phyloP scores from a whole-genome alignment of 2,329 filamentous ascomycete genomes.

The Sporothrix inflata region DNA sequence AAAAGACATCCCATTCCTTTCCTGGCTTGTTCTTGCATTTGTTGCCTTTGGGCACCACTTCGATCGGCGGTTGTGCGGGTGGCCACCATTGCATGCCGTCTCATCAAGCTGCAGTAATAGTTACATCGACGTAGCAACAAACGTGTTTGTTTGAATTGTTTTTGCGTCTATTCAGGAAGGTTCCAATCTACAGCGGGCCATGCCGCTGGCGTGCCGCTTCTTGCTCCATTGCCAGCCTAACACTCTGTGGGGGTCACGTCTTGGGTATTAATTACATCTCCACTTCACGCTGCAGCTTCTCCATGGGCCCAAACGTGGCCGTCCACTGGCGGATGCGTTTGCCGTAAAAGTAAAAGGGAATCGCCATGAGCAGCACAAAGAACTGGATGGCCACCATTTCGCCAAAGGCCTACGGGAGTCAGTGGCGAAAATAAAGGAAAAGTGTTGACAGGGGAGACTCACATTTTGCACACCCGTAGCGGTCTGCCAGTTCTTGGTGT shows the following conservation, averaged over 20 bases:
- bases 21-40: too few species aligned
- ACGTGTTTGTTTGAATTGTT: background rate
- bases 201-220: background rate
- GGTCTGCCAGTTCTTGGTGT: background rate
- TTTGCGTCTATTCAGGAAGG: background rate
- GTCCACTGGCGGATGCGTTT: background rate
- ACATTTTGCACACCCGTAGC: background rate
- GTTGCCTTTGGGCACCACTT: too few species aligned
- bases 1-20: too few species aligned
- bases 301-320: background rate
- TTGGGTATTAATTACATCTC: background rate
- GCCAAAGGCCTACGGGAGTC: background rate
- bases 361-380: background rate
- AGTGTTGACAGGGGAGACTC: background rate
- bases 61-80: too few species aligned
- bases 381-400: slow-evolving; percentile 2
- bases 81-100: too few species aligned
- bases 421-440: background rate
- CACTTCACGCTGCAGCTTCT: background rate
- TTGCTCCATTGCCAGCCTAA: background rate
- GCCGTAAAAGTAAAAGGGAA: background rate
- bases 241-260: background rate
- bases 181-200: background rate
- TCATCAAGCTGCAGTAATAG: background rate
- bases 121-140: background rate